A percentile compares a stretch with the other conserved stretches of the same genome.
These are phyloP conservation scores for Rhodotorula sp. DNA, from an alignment of 1,284 basidiomycete genomes.

Conservation along the genomic window DNA sequence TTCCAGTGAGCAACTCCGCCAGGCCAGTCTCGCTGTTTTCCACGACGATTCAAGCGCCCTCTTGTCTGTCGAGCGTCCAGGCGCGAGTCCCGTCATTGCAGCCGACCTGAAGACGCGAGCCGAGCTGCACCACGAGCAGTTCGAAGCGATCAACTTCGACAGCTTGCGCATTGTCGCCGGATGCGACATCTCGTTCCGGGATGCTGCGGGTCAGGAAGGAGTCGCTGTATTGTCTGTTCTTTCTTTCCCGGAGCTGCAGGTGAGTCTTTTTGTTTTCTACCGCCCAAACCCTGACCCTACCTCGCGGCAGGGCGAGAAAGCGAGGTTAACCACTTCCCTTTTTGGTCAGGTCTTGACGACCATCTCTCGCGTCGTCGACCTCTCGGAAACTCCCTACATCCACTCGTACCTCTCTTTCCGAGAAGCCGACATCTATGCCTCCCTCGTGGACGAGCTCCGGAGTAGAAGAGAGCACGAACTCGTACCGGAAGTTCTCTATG, in stretches of 20 bases:
- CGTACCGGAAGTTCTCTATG: conserved; percentile 45
- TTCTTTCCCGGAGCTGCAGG: conserved; percentile 43
- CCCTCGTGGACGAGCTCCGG: conserved; percentile 37
- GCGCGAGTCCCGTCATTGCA: neutral
- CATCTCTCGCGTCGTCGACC: conserved; percentile 36
- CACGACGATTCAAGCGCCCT: conserved; percentile 12
- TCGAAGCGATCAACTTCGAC: conserved; percentile 11
- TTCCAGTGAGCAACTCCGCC: conserved; percentile 24
- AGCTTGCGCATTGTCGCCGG: conserved; percentile 44
- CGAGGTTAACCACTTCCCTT: neutral
- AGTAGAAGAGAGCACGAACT: conserved; percentile 8
- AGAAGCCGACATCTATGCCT: conserved; percentile 42
- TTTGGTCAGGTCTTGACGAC: conserved; percentile 37
- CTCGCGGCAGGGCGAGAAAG: neutral
- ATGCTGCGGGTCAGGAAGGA: conserved; percentile 33
- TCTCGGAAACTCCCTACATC: conserved; percentile 44
- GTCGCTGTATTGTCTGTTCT: conserved; percentile 45
- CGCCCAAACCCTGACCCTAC: too few relatives aligned
- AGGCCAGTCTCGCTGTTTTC: conserved; percentile 25
- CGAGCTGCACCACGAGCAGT: neutral
- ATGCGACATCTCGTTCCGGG: conserved; percentile 45
- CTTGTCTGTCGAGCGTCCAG: conserved; percentile 3
- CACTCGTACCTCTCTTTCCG: conserved; percentile 48
- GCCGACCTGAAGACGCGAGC: neutral
- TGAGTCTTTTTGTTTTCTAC: conserved; percentile 7